Evolutionary conservation across 768 basidiomycete species (phyloP).

Genomic region (Crepidotus variabilis): DNA sequence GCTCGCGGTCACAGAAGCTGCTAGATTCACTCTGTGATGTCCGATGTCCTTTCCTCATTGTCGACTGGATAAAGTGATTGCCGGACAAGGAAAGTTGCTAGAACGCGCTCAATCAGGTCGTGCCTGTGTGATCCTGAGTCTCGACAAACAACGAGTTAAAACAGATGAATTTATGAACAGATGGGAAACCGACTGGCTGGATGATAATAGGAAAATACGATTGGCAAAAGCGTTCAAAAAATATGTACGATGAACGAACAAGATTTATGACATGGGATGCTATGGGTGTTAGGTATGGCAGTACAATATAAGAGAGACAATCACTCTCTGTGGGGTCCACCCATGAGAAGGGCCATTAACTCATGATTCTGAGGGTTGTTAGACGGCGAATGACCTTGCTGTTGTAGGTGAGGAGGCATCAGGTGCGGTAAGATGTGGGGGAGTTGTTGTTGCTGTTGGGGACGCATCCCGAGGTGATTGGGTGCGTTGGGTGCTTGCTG

Average conservation of each 20-base stretch:
- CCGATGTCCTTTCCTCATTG: too few species aligned
- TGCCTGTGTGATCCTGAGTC: too few species aligned
- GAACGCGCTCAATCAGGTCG: not conserved
- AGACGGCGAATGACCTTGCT: conserved; percentile 45
- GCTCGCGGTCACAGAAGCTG: too few species aligned
- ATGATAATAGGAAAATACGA: too few species aligned
- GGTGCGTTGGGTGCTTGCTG: conserved; percentile 44
- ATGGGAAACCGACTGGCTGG: too few species aligned
- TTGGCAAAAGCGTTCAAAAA: conserved; percentile 5
- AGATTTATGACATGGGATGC: conserved; percentile 5
- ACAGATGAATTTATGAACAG: too few species aligned
- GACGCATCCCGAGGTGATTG: conserved; percentile 45
- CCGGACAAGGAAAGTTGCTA: too few species aligned
- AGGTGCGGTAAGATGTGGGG: conserved; percentile 49
- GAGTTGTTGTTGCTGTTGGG: conserved; percentile 51
- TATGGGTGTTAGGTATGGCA: not conserved
- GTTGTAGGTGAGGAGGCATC: conserved; percentile 58
- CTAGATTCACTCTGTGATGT: too few species aligned
- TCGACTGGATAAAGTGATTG: too few species aligned
- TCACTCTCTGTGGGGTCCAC: conserved; percentile 66
- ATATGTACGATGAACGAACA: conserved; percentile 5
- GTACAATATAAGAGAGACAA: not conserved
- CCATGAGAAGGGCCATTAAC: conserved; percentile 83
- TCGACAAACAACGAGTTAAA: too few species aligned
- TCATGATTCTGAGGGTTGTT: conserved; percentile 65